Conservation (phyloP, 768 basidiomycete species). For the Phallus indusiatus region DNA sequence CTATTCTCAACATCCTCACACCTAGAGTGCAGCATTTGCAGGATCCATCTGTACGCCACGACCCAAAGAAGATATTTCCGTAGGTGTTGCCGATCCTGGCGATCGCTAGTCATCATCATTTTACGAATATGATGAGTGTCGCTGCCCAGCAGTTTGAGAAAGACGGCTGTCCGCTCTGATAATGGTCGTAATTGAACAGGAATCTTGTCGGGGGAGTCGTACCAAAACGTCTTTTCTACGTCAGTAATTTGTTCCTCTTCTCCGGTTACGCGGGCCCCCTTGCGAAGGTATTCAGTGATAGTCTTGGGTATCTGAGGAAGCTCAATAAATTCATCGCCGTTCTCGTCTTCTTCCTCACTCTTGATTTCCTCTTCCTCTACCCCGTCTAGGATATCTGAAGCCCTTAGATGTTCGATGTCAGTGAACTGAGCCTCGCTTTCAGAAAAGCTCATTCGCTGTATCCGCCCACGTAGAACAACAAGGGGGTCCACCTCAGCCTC, state of each 20-base stretch:
- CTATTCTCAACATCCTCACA: slow-evolving; percentile 32
- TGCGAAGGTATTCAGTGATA: slow-evolving; percentile 53
- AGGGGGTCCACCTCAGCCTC: slow-evolving; percentile 33
- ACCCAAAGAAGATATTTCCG: slow-evolving; percentile 34
- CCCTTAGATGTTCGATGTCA: slow-evolving; percentile 17
- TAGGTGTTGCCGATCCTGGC: background rate
- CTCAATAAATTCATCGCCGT: background rate
- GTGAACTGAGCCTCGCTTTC: slow-evolving; percentile 21
- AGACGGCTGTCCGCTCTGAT: slow-evolving; percentile 41
- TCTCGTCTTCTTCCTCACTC: slow-evolving; percentile 5
- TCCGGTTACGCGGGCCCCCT: slow-evolving; percentile 53
- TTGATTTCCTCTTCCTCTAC: background rate
- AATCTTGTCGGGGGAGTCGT: slow-evolving; percentile 17
- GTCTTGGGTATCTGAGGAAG: slow-evolving; percentile 15
- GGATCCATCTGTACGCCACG: slow-evolving; percentile 56
- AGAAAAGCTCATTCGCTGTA: slow-evolving; percentile 45
- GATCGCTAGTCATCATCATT: slow-evolving; percentile 26
- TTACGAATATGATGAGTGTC: slow-evolving; percentile 37
- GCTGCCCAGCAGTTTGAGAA: slow-evolving; percentile 49
- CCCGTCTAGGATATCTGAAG: slow-evolving; percentile 22
- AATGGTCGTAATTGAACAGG: slow-evolving; percentile 42
- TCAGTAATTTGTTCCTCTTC: slow-evolving; percentile 47
- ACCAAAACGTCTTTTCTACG: slow-evolving; percentile 33
- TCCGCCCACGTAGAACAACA: slow-evolving; percentile 43
- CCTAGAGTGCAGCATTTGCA: slow-evolving; percentile 39